Conservation (phyloP, 208 protist genomes). For the Giardia duodenalis region DNA sequence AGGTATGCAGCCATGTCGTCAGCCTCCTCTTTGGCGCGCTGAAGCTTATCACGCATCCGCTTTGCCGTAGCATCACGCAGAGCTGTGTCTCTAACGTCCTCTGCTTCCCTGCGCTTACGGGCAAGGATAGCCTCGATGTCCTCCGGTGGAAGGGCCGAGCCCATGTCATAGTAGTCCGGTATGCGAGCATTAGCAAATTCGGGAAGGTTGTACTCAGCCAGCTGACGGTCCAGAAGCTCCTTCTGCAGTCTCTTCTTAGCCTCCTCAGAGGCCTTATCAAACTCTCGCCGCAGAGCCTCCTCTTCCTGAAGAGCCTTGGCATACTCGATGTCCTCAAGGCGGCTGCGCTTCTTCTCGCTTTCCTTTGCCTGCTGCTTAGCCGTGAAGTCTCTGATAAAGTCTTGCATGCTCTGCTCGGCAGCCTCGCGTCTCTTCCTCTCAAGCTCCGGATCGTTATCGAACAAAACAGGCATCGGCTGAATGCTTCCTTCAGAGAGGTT, state of each 20-base stretch:
- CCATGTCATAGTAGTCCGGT: background rate
- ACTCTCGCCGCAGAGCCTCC: background rate
- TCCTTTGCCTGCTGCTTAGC: background rate
- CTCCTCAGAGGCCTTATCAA: background rate
- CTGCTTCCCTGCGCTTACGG: background rate
- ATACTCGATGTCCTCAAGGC: background rate
- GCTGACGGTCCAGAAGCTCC: background rate
- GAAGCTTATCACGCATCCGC: background rate
- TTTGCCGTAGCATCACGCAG: background rate
- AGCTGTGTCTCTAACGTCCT: background rate
- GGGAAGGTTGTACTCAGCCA: background rate
- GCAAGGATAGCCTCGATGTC: background rate
- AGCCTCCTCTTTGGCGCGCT: background rate
- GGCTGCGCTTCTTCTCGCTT: background rate
- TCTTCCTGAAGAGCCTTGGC: background rate
- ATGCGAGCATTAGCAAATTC: background rate
- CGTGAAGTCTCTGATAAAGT: background rate
- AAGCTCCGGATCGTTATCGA: background rate
- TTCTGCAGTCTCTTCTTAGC: background rate
- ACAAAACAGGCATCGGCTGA: background rate
- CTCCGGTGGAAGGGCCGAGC: background rate
- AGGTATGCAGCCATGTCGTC: constrained; percentile 6
- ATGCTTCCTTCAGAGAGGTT: background rate
- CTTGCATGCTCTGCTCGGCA: background rate
- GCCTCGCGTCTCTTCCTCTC: background rate